Base-by-base conservation (phyloP, 139 green algal species). In the Trebouxia sp. region DNA sequence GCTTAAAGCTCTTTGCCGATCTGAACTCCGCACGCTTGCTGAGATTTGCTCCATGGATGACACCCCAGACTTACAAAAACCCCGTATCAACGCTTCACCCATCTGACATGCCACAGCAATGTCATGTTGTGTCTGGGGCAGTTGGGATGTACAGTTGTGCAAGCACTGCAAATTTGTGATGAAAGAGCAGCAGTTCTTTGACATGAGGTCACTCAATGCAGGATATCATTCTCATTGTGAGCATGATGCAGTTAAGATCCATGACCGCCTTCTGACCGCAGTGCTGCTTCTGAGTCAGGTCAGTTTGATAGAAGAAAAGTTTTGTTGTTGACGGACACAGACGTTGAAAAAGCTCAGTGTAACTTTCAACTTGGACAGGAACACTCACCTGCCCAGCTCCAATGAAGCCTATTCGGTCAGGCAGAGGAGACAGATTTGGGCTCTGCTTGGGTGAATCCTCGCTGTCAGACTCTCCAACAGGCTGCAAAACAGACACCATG, bases 71-170 rank as follows among this genome's bases (percentile, higher is more conserved):
- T 65, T 56, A 9, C 90, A 74, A 65, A 94, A 94, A 48, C 91
- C 91, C 0, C 85, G 78, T 24, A 92, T 87, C n/a, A 94, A 76
- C 0, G 91, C 91, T 83, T 92, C 88, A 0, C 88, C 91, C 91
- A 94, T 94, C 82, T 85, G 76, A 50, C 51, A 3, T 26, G 30
- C 4, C 48, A 32, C 32, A 75, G 6, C 32, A 28, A n/a, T 3
- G 65, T 48, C 14, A 11, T 42, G 14, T 9, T 38, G 15, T 45
- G 30, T 12, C 10, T 66, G 17, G 5, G 15, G 42, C 42, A 42
- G 26, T 41, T 76, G 39, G 9, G 42, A 32, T 26, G 5, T 26
- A 51, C 1, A 1, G 0, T 17, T 41, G 39, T 26, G 11, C 26
- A 56, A 39, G 39, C 5, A 56, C n/a, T n/a, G n/a, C n/a, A n/a